These are phyloP conservation scores for Malassezia psittaci DNA, from an alignment of 1,284 basidiomycete genomes.

Conservation along the genomic window DNA sequence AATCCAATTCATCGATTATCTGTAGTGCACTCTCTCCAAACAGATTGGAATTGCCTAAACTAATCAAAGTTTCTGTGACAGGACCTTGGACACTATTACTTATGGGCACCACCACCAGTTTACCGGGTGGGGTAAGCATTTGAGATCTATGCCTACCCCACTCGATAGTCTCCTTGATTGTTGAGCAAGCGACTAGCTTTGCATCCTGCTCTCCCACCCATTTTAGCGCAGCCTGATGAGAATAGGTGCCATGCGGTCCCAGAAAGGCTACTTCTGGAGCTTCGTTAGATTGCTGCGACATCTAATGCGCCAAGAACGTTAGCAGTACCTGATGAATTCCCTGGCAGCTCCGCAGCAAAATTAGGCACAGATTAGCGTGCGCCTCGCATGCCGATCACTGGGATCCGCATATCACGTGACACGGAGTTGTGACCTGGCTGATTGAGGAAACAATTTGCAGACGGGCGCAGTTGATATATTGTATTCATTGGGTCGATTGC, in stretches of 20 bases:
- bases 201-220: not conserved
- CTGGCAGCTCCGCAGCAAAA: too few relatives aligned
- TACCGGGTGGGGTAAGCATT: not conserved
- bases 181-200: not conserved
- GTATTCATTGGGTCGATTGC: too few relatives aligned
- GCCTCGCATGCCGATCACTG: not conserved
- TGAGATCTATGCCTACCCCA: not conserved
- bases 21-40: not conserved
- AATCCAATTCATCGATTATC: conserved; percentile 8
- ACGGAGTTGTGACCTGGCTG: too few relatives aligned
- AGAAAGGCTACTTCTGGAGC: not conserved
- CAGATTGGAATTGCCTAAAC: not conserved
- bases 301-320: not conserved
- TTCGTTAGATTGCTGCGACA: not conserved
- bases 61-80: conserved; percentile 3
- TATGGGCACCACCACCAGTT: conserved; percentile 5
- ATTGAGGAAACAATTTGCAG: too few relatives aligned
- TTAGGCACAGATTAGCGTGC: too few relatives aligned
- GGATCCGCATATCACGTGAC: not conserved
- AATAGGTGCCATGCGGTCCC: conserved; percentile 15
- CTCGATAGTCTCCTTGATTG: conserved; percentile 3
- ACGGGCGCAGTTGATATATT: too few relatives aligned
- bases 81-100: conserved; percentile 6
- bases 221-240: conserved; percentile 10
- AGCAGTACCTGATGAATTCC: too few relatives aligned